A percentile compares a stretch with the other conserved stretches of the same genome.
Conservation (phyloP, 2,329 filamentous ascomycete genomes). For the Colletotrichum sp. region DNA sequence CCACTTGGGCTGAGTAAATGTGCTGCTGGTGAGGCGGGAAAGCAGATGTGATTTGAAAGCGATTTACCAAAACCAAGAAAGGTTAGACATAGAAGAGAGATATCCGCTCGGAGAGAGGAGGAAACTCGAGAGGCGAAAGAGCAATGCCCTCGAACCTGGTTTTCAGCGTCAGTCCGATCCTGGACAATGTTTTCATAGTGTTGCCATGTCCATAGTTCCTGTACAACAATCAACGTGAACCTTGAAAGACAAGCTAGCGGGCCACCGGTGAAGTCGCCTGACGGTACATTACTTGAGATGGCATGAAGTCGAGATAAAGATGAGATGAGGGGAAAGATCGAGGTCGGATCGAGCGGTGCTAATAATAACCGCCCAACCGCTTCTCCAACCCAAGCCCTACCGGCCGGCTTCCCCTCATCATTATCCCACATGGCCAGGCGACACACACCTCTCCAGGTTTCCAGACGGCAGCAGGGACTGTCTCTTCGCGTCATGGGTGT, state of each 20-base stretch:
- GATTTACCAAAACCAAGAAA: background rate
- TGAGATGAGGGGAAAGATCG: background rate
- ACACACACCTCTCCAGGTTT: background rate
- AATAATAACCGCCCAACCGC: background rate
- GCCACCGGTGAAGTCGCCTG: background rate
- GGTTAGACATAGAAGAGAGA: constrained; percentile 14
- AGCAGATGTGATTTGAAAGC: background rate
- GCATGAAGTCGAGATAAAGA: constrained; percentile 10
- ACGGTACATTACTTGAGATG: background rate
- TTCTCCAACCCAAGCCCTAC: background rate
- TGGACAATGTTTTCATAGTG: constrained; percentile 5
- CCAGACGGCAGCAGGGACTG: background rate
- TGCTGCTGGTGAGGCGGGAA: background rate
- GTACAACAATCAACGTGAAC: constrained; percentile 7
- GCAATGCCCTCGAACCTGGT: background rate
- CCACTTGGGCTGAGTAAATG: constrained; percentile 29
- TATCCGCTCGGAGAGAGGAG: constrained; percentile 6
- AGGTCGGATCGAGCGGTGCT: background rate
- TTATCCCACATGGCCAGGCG: constrained; percentile 10
- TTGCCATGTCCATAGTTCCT: constrained; percentile 4
- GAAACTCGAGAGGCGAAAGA: background rate
- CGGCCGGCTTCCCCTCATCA: constrained; percentile 5
- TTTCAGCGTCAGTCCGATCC: constrained; percentile 1
- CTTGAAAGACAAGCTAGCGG: background rate
- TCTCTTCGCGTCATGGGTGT: background rate